A percentile compares a stretch with the other conserved stretches of the same genome.
Evolutionary conservation across 495 filamentous ascomycete genomes (phyloP).

Genomic region (Annulohypoxylon moriforme): DNA sequence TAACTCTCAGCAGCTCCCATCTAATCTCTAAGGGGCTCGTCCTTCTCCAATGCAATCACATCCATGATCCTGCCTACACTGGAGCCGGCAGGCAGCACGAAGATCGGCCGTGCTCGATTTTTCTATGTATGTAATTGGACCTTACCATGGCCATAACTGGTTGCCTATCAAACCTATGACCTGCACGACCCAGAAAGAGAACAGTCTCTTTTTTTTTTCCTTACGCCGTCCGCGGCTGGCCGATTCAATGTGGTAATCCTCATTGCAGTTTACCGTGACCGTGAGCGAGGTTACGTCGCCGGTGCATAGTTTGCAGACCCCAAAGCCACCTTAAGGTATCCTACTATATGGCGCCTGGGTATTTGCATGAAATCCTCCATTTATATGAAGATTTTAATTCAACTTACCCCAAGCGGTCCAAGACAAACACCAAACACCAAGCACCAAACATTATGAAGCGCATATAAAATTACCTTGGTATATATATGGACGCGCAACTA

Average conservation of each 20-base stretch:
- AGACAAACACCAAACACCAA: not conserved
- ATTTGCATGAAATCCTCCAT: constrained; percentile 24
- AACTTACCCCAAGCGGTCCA: constrained; percentile 6
- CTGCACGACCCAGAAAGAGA: constrained; percentile 38
- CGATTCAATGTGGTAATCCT: constrained; percentile 36
- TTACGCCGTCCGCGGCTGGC: constrained; percentile 43
- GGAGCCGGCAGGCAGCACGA: constrained; percentile 33
- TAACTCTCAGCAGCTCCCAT: not conserved
- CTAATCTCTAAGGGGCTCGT: not conserved
- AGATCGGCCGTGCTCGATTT: constrained; percentile 37
- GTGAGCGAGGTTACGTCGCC: constrained; percentile 33
- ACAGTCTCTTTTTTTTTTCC: constrained; percentile 39
- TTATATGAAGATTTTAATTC: constrained; percentile 11
- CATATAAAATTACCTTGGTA: not conserved
- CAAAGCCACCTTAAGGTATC: constrained; percentile 26
- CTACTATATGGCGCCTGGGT: constrained; percentile 26
- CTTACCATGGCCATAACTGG: constrained; percentile 28
- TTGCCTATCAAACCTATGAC: constrained; percentile 37
- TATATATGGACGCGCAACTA: constrained; percentile 33
- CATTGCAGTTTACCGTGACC: constrained; percentile 23
- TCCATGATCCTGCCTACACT: constrained; percentile 18
- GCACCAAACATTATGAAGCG: not conserved
- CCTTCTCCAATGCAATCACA: constrained; percentile 34
- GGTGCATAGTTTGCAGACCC: constrained; percentile 37
- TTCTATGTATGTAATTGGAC: constrained; percentile 32